Evolutionary conservation across 2,329 filamentous ascomycete species (phyloP).

Genomic region (Uncinocarpus reesii): DNA sequence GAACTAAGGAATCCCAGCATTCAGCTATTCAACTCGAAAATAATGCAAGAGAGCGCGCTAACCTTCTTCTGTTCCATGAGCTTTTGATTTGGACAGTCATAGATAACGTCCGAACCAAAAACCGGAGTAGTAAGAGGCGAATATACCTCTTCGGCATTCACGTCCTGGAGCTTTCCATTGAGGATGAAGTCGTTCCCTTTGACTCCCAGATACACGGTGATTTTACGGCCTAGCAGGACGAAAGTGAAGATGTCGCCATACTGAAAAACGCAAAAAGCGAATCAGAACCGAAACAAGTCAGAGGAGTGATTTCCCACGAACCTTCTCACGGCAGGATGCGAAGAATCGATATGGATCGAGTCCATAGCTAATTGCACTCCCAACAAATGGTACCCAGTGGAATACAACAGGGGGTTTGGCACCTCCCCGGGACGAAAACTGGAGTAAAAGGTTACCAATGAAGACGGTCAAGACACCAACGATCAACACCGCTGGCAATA

Average conservation of each 20-base stretch:
- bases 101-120: slow-evolving; percentile 78
- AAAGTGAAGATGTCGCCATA: slow-evolving; percentile 89
- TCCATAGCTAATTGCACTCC: slow-evolving; percentile 38
- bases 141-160: slow-evolving; percentile 86
- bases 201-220: slow-evolving; percentile 71
- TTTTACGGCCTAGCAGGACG: slow-evolving; percentile 75
- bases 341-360: slow-evolving; percentile 71
- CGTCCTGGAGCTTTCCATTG: slow-evolving; percentile 81
- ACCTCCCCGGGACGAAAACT: slow-evolving; percentile 64
- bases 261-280: slow-evolving; percentile 41
- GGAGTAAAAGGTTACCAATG: slow-evolving; percentile 55
- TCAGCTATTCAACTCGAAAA: slow-evolving; percentile 12
- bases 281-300: slow-evolving; percentile 21
- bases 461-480: not conserved
- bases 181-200: slow-evolving; percentile 86
- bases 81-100: slow-evolving; percentile 83
- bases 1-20: slow-evolving; percentile 32
- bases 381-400: slow-evolving; percentile 58
- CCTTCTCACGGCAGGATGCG: slow-evolving; percentile 59
- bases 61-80: slow-evolving; percentile 88
- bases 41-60: not conserved
- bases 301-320: slow-evolving; percentile 29
- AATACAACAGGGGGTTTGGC: slow-evolving; percentile 44
- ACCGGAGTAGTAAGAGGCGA: slow-evolving; percentile 59
- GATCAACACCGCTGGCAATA: not conserved